These are phyloP conservation scores for Boletus tomentosulus DNA, from an alignment of 768 basidiomycete genomes.

Conservation along the genomic window DNA sequence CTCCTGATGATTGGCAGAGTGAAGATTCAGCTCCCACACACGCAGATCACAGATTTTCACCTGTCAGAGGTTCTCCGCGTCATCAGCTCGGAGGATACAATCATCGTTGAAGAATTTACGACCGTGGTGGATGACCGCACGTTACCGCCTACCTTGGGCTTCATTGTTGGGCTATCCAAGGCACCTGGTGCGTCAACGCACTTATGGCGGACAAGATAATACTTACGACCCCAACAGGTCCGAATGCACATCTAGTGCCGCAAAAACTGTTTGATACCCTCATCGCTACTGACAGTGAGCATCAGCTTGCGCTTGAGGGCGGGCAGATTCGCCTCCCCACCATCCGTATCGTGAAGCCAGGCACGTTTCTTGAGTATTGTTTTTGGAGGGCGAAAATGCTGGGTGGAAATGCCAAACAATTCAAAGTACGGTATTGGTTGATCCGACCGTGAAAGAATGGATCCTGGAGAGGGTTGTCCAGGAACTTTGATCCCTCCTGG, in stretches of 20 bases:
- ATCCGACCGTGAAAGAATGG: constrained; percentile 13
- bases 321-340: constrained; percentile 13
- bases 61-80: constrained; percentile 2
- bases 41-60: constrained; percentile 6
- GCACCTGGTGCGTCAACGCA: constrained; percentile 6
- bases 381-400: constrained; percentile 4
- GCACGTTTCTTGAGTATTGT: constrained; percentile 19
- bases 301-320: background rate
- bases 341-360: constrained; percentile 16
- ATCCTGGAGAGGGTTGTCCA: constrained; percentile 11
- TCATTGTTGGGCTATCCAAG: constrained; percentile 13
- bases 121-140: constrained; percentile 12
- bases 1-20: constrained; percentile 4
- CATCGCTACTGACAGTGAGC: background rate
- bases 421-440: constrained; percentile 12
- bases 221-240: constrained; percentile 4
- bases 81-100: background rate
- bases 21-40: constrained; percentile 5
- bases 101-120: constrained; percentile 14
- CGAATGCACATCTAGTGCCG: background rate
- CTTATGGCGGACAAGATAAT: background rate
- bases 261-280: constrained; percentile 10
- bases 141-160: constrained; percentile 4
- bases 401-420: constrained; percentile 3
- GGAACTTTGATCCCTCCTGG: too few species aligned